Base-by-base conservation (phyloP, 2,329 filamentous ascomycete genomes). In the Aureobasidium sp. region DNA sequence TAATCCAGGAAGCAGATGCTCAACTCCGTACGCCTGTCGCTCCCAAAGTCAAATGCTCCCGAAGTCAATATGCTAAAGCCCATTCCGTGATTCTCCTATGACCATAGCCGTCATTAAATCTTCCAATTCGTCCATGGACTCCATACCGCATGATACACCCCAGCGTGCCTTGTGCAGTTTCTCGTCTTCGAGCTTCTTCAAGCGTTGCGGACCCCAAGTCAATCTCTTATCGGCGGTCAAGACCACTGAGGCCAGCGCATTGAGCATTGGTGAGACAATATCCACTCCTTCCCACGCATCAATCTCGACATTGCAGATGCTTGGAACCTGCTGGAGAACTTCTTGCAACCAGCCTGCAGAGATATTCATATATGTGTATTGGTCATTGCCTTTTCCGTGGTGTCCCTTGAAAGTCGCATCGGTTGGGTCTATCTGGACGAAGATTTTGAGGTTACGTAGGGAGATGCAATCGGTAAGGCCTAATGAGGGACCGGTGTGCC, bases 331-430 rank as follows among this genome's bases (percentile, higher is more conserved):
- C 1, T 77, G 74, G 2, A 91, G 68, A 3, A 91, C 78, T 8
- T 76, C 77, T 4, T 75, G 72, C 7, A 91, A 70, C 32, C 91
- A 73, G 1, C 76, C 74, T 11, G 79, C 75, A 30, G 82, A 85
- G 68, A 91, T 91, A 5, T 72, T 73, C 63, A 90, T 88, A 69
- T 90, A 92, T 65, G 88, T 90, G 1, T 85, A 83, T 30, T 86
- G 81, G 1, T 80, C 79, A 30, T 81, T 80, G 45, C 67, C 66
- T 30, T 65, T 63, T 21, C 72, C 72, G 14, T 87, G 81, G 67
- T 88, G 91, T 0, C 87, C 88, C 60, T 83, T 82, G 67, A 89
- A 90, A 25, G 85, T 76, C 32, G 78, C 79, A 58, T 85, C 72
- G 55, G 75, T 88, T 0, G 89, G 88, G 68, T 92, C 89, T 65